phyloP scores from a whole-genome alignment of 2,329 filamentous ascomycete species.

The Cryphonectria carpinicola region DNA sequence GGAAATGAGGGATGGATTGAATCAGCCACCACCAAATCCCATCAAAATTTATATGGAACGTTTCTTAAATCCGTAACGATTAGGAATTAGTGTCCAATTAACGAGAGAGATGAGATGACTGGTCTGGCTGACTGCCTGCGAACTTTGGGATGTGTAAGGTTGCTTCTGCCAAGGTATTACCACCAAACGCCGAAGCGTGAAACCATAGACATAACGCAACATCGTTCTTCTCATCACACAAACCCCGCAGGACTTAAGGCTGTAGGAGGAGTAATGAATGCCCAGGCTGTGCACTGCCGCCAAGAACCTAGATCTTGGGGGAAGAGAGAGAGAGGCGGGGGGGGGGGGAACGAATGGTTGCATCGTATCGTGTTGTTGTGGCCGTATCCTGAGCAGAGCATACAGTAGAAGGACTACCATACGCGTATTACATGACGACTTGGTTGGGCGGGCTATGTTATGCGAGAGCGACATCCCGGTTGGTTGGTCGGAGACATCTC shows the following conservation, averaged over 20 bases:
- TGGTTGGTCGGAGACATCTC: conserved; percentile 8
- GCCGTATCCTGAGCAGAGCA: conserved; percentile 3
- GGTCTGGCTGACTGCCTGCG: neutral
- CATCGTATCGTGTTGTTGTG: too few species aligned
- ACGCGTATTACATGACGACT: conserved; percentile 12
- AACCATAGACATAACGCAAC: neutral
- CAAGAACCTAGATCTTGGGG: neutral
- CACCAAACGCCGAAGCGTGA: neutral
- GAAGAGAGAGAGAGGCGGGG: too few species aligned
- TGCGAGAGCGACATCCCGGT: conserved; percentile 10
- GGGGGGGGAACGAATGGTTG: neutral
- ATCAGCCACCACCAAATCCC: neutral
- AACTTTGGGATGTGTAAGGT: conserved; percentile 9
- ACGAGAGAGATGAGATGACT: neutral
- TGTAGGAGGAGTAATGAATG: neutral
- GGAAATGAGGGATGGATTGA: neutral
- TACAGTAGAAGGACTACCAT: neutral
- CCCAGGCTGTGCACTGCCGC: conserved; percentile 5
- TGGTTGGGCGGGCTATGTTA: conserved; percentile 2
- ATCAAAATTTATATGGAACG: neutral
- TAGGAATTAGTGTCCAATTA: neutral
- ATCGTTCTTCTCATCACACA: neutral
- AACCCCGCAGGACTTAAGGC: neutral
- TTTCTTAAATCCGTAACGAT: neutral
- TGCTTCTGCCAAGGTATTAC: conserved; percentile 1